Conservation (phyloP, 306 rosid genomes). For the Echinosophora koreensis region DNA sequence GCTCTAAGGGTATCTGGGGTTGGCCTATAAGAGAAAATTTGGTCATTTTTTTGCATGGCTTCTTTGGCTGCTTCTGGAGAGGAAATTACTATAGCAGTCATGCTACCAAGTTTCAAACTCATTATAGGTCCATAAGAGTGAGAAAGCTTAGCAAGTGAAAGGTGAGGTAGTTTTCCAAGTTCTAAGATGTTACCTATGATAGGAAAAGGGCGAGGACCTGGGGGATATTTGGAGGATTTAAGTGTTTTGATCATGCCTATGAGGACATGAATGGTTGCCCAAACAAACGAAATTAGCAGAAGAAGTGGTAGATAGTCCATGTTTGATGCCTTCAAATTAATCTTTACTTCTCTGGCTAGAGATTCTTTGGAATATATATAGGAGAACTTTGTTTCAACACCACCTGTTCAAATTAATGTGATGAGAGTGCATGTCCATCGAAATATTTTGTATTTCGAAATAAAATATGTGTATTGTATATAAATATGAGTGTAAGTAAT, state of each 20-base stretch:
- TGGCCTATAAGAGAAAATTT: conserved; percentile 43
- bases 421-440: too few relatives aligned
- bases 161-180: conserved; percentile 40
- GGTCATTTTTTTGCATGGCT: conserved; percentile 46
- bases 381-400: neutral
- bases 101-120: neutral
- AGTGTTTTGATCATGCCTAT: neutral
- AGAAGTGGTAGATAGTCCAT: neutral
- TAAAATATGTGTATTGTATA: too few relatives aligned
- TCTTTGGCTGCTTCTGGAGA: conserved; percentile 32
- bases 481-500: too few relatives aligned
- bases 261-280: neutral
- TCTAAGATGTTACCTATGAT: conserved; percentile 54
- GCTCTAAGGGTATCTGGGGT: conserved; percentile 34
- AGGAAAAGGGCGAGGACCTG: conserved; percentile 57
- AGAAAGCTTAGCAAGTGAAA: neutral
- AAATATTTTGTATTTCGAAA: too few relatives aligned
- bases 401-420: too few relatives aligned
- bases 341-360: neutral
- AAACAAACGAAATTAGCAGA: neutral
- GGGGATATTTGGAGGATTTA: conserved; percentile 37
- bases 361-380: too few relatives aligned
- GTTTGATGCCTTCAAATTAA: neutral
- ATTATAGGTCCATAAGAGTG: conserved; percentile 15
- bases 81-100: conserved; percentile 26